A percentile compares a stretch with the other conserved stretches of the same genome.
phyloP scores from a whole-genome alignment of 1,139 yeast genomes.

The Meyerozyma athensensis region DNA sequence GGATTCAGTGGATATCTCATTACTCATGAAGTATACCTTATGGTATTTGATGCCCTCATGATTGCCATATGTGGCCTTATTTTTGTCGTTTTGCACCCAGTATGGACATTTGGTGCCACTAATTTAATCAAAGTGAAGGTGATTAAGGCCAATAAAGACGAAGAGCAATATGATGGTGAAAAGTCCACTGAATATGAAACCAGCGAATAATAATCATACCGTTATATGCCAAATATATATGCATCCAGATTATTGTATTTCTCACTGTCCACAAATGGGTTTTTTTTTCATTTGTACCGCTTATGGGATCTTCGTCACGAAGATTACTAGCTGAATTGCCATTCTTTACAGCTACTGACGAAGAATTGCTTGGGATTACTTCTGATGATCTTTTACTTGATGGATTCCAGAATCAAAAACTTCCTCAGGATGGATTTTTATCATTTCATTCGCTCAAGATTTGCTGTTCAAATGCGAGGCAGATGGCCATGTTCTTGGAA shows the following conservation, averaged over 20 bases:
- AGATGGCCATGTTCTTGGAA: constrained; percentile 52
- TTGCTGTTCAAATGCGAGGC: constrained; percentile 43
- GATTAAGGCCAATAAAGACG: constrained; percentile 30
- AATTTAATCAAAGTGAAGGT: constrained; percentile 32
- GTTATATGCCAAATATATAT: no score
- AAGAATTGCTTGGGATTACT: constrained; percentile 9
- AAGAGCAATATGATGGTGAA: constrained; percentile 9
- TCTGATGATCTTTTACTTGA: constrained; percentile 21
- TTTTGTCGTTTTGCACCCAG: constrained; percentile 62
- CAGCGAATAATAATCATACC: no score
- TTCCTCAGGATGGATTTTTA: constrained; percentile 27
- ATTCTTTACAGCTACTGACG: constrained; percentile 14
- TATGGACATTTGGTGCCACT: constrained; percentile 45
- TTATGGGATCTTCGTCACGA: no score
- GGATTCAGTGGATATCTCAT: constrained; percentile 77
- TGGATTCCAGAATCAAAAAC: constrained; percentile 20
- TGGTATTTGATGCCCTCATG: constrained; percentile 77
- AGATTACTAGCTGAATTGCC: constrained; percentile 17
- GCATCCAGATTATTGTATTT: no score
- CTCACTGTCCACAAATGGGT: no score
- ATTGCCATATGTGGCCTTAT: constrained; percentile 42
- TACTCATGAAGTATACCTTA: constrained; percentile 64
- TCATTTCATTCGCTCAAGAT: constrained; percentile 30
- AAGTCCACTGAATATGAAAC: constrained; percentile 7
- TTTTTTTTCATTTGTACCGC: no score